phyloP scores from a whole-genome alignment of 148 eudicot species.

The Chenopodium formosanum region DNA sequence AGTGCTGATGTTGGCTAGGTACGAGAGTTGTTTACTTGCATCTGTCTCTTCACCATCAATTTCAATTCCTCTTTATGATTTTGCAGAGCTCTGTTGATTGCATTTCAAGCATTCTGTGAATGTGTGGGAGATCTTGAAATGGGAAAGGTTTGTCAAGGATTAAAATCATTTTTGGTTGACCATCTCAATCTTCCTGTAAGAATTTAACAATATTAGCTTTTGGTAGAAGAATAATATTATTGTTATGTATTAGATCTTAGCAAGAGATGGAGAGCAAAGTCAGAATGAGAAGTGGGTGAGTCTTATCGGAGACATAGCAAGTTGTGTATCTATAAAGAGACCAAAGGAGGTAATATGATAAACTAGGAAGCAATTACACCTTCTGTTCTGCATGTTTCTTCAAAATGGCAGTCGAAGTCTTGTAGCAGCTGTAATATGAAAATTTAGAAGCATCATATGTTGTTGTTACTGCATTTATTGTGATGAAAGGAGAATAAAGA shows the following conservation, averaged over 20 bases:
- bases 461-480: no score
- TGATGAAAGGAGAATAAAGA: no score
- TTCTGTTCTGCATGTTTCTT: not conserved
- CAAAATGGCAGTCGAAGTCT: not conserved
- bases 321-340: slow-evolving; percentile 80
- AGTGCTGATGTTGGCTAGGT: not conserved
- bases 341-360: slow-evolving; percentile 77
- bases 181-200: not conserved
- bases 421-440: not conserved
- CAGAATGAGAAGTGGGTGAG: slow-evolving; percentile 85
- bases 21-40: not conserved
- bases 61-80: slow-evolving; percentile 10
- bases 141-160: slow-evolving; percentile 69
- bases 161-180: not conserved
- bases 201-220: not conserved
- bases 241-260: slow-evolving; percentile 55
- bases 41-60: slow-evolving; percentile 1
- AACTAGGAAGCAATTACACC: not conserved
- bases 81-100: slow-evolving; percentile 73
- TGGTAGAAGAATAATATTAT: not conserved
- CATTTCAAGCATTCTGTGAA: slow-evolving; percentile 97
- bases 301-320: slow-evolving; percentile 84
- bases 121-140: slow-evolving; percentile 98
- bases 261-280: slow-evolving; percentile 76
- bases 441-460: not conserved